Evolutionary conservation across 352 stramenopile species (phyloP).

Genomic region (Phytophthora ramorum): DNA sequence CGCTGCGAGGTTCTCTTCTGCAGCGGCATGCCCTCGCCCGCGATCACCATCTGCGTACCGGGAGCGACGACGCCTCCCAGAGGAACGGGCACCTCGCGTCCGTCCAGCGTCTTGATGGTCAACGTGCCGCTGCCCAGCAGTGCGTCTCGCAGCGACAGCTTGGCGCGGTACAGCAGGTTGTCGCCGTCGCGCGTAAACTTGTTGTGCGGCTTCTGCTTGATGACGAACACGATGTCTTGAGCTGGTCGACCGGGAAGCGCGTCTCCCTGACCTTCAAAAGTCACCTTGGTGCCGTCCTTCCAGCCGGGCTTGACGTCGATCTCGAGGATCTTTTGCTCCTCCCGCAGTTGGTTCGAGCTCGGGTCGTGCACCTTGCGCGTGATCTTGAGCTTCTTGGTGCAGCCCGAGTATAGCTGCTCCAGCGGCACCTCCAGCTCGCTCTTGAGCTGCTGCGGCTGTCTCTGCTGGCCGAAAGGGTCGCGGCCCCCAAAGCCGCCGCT

Average conservation of each 20-base stretch:
- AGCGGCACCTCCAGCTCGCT: conserved; percentile 94
- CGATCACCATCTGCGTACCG: conserved; percentile 92
- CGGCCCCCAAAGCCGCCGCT: conserved; percentile 40
- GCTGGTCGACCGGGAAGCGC: conserved; percentile 90
- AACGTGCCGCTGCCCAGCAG: conserved; percentile 93
- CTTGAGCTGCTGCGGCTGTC: conserved; percentile 61
- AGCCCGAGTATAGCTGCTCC: conserved; percentile 84
- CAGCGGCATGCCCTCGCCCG: too few species aligned
- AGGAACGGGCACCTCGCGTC: conserved; percentile 89
- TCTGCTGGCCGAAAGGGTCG: conserved; percentile 52
- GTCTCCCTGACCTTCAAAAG: conserved; percentile 94
- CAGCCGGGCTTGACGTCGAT: conserved; percentile 97
- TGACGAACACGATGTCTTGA: conserved; percentile 96
- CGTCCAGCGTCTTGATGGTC: conserved; percentile 95
- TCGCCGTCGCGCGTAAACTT: conserved; percentile 96
- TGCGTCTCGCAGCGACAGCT: conserved; percentile 96
- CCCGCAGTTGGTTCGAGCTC: conserved; percentile 85
- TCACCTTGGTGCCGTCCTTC: conserved; percentile 96
- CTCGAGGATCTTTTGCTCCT: conserved; percentile 96
- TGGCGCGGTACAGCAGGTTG: conserved; percentile 95
- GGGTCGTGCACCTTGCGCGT: conserved; percentile 92
- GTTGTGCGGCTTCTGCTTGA: conserved; percentile 92
- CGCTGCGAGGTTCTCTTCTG: too few species aligned
- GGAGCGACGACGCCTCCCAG: conserved; percentile 93
- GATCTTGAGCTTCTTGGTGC: conserved; percentile 95